Percentiles rank a stretch among this genome's conserved stretches.
phyloP scores from a whole-genome alignment of 164 flowering plant genomes.

The Aristolochia californica region DNA sequence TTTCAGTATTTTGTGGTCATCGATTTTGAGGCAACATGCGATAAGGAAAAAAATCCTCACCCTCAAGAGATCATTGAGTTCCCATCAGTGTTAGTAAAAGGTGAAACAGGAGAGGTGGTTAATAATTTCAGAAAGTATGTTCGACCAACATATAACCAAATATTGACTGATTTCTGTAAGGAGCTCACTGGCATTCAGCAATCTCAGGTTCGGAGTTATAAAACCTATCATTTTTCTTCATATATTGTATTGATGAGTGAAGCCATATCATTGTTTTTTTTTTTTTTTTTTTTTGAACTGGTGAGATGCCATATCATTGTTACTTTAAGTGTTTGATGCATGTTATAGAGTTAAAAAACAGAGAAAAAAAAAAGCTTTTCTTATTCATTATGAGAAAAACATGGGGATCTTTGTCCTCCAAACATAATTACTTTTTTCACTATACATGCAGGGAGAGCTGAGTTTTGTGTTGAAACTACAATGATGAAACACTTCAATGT shows the following conservation, averaged over 20 bases:
- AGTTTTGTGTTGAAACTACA: slow-evolving; percentile 1
- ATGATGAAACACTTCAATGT: slow-evolving; percentile 1
- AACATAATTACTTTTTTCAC: neutral
- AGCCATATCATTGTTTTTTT: too few species aligned
- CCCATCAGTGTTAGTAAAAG: slow-evolving; percentile 83
- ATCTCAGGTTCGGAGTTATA: slow-evolving; percentile 46
- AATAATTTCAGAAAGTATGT: slow-evolving; percentile 82
- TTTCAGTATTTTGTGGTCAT: slow-evolving; percentile 94
- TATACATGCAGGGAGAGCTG: neutral
- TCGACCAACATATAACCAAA: slow-evolving; percentile 69
- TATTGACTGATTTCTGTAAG: slow-evolving; percentile 82
- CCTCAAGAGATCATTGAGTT: slow-evolving; percentile 98
- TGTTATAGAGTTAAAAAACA: too few species aligned
- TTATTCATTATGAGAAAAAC: neutral
- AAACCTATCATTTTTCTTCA: too few species aligned
- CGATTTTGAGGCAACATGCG: slow-evolving; percentile 97
- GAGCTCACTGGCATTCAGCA: slow-evolving; percentile 97
- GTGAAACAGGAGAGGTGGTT: slow-evolving; percentile 74
- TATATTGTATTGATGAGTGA: too few species aligned
- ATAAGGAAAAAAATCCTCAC: slow-evolving; percentile 65
- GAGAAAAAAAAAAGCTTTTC: too few species aligned
- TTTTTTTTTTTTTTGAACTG: too few species aligned
- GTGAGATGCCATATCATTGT: too few species aligned
- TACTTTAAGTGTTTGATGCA: too few species aligned
- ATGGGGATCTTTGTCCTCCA: neutral